phyloP scores from a whole-genome alignment of 2,329 filamentous ascomycete genomes.

The Epichloe gansuensis region DNA sequence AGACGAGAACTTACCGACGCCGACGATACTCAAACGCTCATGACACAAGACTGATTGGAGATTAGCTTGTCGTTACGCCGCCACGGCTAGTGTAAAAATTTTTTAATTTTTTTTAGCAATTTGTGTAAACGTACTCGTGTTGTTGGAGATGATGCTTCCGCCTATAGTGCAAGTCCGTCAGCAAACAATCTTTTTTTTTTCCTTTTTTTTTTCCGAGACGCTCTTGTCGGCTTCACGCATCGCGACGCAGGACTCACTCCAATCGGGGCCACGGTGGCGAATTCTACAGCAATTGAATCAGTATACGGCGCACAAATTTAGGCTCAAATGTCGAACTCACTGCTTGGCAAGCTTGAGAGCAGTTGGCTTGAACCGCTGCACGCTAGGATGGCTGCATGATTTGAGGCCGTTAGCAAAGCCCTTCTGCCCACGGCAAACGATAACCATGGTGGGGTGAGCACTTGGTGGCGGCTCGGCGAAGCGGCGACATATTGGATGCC shows the following conservation, averaged over 20 bases:
- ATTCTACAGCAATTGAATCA: slow-evolving; percentile 40
- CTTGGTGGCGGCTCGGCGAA: background rate
- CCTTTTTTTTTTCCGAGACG: background rate
- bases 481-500: slow-evolving; percentile 13
- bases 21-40: slow-evolving; percentile 94
- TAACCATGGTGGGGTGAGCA: slow-evolving; percentile 18
- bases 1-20: slow-evolving; percentile 56
- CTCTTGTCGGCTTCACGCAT: background rate
- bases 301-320: background rate
- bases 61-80: background rate
- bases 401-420: slow-evolving; percentile 6
- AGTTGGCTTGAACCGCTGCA: slow-evolving; percentile 90
- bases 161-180: slow-evolving; percentile 34
- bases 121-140: slow-evolving; percentile 58
- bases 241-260: slow-evolving; percentile 56
- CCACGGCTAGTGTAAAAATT: too few species aligned
- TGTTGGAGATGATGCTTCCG: slow-evolving; percentile 78
- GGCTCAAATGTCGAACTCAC: slow-evolving; percentile 41
- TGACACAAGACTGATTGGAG: slow-evolving; percentile 67
- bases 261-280: slow-evolving; percentile 94
- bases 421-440: background rate
- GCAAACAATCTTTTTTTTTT: background rate
- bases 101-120: background rate
- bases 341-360: slow-evolving; percentile 88
- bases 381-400: slow-evolving; percentile 64